Percentiles rank a stretch among this genome's conserved stretches.
These are phyloP conservation scores for Rhodosporidiobolus sp. DNA, from an alignment of 768 basidiomycete genomes.

Conservation along the genomic window DNA sequence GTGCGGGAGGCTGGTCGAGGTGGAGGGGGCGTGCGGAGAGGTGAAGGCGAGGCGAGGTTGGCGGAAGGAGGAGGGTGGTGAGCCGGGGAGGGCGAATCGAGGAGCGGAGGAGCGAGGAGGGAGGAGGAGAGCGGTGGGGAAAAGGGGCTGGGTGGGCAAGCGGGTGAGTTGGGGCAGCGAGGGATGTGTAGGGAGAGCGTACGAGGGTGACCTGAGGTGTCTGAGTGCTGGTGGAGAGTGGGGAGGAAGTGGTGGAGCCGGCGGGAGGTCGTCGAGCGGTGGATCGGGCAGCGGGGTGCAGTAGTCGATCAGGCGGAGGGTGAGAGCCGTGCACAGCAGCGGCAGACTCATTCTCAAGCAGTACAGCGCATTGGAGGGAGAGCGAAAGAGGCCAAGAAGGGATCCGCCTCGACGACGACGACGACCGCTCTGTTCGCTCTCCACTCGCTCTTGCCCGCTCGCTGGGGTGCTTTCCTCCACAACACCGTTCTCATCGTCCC, in stretches of 20 bases:
- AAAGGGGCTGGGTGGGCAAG: no score
- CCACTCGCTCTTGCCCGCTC: neutral
- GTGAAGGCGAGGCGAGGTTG: no score
- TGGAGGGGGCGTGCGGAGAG: no score
- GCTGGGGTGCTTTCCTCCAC: neutral
- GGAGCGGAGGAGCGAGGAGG: neutral
- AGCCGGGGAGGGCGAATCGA: neutral
- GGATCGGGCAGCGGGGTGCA: neutral
- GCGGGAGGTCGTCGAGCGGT: neutral
- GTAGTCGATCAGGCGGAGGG: neutral
- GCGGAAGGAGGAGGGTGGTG: neutral
- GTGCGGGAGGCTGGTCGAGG: neutral
- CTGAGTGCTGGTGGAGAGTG: no score
- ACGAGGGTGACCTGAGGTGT: no score
- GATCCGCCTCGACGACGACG: no score
- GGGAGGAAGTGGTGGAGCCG: no score
- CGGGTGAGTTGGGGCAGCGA: no score
- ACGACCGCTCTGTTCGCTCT: neutral
- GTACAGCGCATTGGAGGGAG: no score
- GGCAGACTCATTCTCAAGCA: neutral
- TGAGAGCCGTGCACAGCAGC: conserved; percentile 3
- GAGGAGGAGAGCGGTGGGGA: neutral
- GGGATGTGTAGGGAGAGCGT: no score
- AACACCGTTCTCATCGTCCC: neutral
- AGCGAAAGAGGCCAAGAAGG: no score